Evolutionary conservation across 78 protist species (phyloP), one percentile per base, ranked within the genome.

Genomic region (Bigelowiella natans): DNA sequence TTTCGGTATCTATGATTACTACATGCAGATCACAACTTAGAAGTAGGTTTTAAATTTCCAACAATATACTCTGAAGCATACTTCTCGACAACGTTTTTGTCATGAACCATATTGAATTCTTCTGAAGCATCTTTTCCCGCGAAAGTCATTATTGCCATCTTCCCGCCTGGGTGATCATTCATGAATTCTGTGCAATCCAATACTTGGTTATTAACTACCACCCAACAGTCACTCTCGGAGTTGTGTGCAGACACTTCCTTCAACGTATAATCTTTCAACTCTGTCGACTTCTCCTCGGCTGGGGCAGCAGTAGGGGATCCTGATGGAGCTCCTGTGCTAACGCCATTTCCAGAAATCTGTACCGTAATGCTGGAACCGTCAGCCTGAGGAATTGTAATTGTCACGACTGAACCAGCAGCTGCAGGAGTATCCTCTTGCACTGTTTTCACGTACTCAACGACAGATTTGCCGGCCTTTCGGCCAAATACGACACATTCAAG

Each of bases 401-500:
- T 51, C 73, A 51, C 73, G 18, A 51, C 73, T 7, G 34, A 26
- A 26, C 73, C 73, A 26, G 73, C 73, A 7, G 73, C 73, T 7
- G 73, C 73, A 51, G 73, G 34, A 18, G 34, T 18, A 7, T 7
- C 7, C 34, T 7, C 34, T 7, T 7, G 34, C 7, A 51, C 73
- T 26, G 73, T 51, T 18, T 51, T 51, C 73, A 51, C 73, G 73
- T 51, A 51, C 34, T 51, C 73, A 18, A 51, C 34, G 73, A 51
- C 34, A 51, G 73, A 51, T 18, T 51, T 51, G 7, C 73, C 73
- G 18, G 73, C 73, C 73, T 51, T 51, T 26, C 73, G 73, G 7
- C 97, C 97, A 40, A 89, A 95, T 36, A 96, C 98, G 28, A 93
- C 95, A 82, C 97, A 95, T 37, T 95, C 98, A 31, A 95, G 92